Evolutionary conservation across 169 alveolate genomes (phyloP), one percentile per base, ranked within the genome.

Genomic region (Theileria sp.): DNA sequence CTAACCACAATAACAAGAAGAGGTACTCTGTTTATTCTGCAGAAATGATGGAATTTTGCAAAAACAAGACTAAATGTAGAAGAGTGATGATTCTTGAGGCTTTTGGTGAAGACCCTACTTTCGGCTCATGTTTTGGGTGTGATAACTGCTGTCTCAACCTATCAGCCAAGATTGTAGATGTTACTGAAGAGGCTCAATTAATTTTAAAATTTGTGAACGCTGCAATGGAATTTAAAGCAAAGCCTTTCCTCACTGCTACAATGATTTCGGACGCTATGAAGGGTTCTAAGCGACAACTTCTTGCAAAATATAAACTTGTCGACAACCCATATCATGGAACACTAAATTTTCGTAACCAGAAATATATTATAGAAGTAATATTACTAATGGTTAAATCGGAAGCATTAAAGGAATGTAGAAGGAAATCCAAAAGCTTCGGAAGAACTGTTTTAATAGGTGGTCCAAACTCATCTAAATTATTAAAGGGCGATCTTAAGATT

Each of bases 191-290:
- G 58, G 90, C 90, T 25, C 4, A 23, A 13, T 34, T 28, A 10
- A 70, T 84, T 12, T 49, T 66, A 36, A 26, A 44, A 9, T 79
- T 84, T n/a, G 90, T 84, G 36, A 34, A 66, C 1, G 81, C 77
- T 19, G 30, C 79, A 19, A 84, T 78, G 87, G 8, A 7, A 10
- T 34, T 58, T 60, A 67, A 81, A 30, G 36, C 19, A 32, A 84
- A 84, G 58, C 78, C 79, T 36, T 60, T 84, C 19, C 65, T 84
- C 28, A 84, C 90, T 15, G 65, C 78, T 62, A 77, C 54, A 36
- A 84, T 84, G 12, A 28, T 84, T 38, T 76, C 80, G 34, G 86
- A 84, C 74, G 86, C 90, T 54, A 64, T 84, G 21, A n/a, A 87
- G 3, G 90, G 90, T 49, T 84, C 87, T 25, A 77, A 70, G 49